Evolutionary conservation across 225 moss, liverwort and hornwort genomes (phyloP), one percentile per base, ranked within the genome.

Genomic region (Lunularia cruciata): DNA sequence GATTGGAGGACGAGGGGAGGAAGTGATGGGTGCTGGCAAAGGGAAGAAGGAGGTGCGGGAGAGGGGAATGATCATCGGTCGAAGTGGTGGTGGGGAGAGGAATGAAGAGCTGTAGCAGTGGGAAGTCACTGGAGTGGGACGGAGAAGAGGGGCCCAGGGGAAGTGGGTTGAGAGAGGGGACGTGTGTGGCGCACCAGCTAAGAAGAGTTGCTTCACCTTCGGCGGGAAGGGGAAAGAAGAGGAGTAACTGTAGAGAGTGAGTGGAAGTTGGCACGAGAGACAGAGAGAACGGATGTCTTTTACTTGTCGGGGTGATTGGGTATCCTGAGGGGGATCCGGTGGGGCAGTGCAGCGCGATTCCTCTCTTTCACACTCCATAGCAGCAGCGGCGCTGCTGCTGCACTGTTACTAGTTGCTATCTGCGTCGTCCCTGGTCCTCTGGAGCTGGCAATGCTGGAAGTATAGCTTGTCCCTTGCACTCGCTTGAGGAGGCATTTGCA

Each of bases 221-320:
- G 61, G 25, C 37, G 61, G 61, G 61, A 61, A 61, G n/a, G 40
- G 3, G 61, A 61, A 6, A 18, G 40, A 61, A 20, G 25, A 52
- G 6, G 47, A n/a, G 5, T 1, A 34, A 19, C 38, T 11, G 58
- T 35, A 36, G 59, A 36, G 60, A 12, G 6, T 35, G 36, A 28
- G 36, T n/a, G 36, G 18, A 38, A 26, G 22, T 1, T 0, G 52
- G 2, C 8, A 26, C 8, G 52, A 23, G 23, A 4, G 22, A 52
- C 9, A 52, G 26, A 18, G 20, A 18, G 22, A 8, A 20, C 3
- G 10, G 15, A 5, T 6, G 22, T 20, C 20, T 16, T 19, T 19
- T 14, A 59, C 35, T 31, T 8, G 11, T 18, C 33, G 37, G 37
- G 20, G 4, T 8, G 52, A 34, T 37, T 32, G 19, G 28, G 8